Conservation (phyloP, 129 eudicot species). For the carrot (Daucus carota) region DNA sequence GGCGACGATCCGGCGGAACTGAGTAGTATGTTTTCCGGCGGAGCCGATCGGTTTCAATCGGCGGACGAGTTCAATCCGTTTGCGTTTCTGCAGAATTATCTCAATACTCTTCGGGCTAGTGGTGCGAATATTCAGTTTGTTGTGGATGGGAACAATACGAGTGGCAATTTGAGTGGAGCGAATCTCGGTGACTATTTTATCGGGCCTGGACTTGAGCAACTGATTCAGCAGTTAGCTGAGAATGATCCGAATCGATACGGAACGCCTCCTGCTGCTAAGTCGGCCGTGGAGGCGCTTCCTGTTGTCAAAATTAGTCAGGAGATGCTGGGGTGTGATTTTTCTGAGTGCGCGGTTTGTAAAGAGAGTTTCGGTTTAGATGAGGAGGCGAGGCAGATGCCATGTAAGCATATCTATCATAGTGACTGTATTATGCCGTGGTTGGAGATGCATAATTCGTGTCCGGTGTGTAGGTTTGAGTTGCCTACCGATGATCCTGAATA, state of each 20-base stretch:
- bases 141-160: conserved; percentile 31
- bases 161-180: conserved; percentile 23
- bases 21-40: conserved; percentile 29
- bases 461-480: conserved; percentile 76
- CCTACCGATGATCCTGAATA: conserved; percentile 86
- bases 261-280: conserved; percentile 76
- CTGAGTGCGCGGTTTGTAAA: conserved; percentile 77
- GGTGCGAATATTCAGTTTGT: conserved; percentile 81
- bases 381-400: conserved; percentile 66
- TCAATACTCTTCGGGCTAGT: conserved; percentile 41
- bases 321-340: conserved; percentile 52
- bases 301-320: conserved; percentile 39
- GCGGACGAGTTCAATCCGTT: conserved; percentile 62
- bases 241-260: conserved; percentile 87
- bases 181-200: conserved; percentile 74
- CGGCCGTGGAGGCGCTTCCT: conserved; percentile 56
- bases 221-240: conserved; percentile 87
- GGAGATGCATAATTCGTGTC: conserved; percentile 83
- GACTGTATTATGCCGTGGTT: conserved; percentile 80
- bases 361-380: conserved; percentile 55
- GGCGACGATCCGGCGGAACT: conserved; percentile 27
- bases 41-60: conserved; percentile 20
- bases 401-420: conserved; percentile 68
- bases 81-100: conserved; percentile 48
- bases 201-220: conserved; percentile 79